Evolutionary conservation across 164 flowering plant species (phyloP), one percentile per base, ranked within the genome.

Genomic region (Nymphaea thermarum): DNA sequence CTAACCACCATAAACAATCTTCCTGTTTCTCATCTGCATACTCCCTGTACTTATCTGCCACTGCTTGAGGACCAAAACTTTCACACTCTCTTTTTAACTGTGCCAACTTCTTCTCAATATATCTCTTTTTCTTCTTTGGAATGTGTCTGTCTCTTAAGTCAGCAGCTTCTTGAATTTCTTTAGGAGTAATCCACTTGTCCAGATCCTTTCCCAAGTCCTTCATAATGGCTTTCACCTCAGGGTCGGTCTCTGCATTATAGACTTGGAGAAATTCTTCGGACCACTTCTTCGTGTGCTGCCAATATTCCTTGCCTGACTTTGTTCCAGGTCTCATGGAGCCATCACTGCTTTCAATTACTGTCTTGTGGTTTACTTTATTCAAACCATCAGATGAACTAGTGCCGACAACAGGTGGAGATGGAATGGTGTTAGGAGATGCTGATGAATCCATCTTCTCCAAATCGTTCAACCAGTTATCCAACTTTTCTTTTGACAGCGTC

Each of bases 231-330:
- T 91, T 91, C 63, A 86, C 71, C 82, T 91, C 98, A 44, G 97
- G 93, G 74, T 93, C 95, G 43, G 84, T 74, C 79, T 86, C 94
- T 43, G 86, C 83, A 78, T 89, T 91, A 66, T 89, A 93, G 65
- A 80, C 78, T 57, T 93, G 91, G 69, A 87, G 67, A 71, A 91
- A 91, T 43, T 84, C 93, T 41, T 77, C 88, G 43, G 95, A 82
- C 96, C 93, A 89, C 81, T 91, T 93, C 81, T 93, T 93, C 5
- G 95, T 93, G 78, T 93, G 96, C 75, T 91, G 85, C 98, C 98
- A 93, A 73, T 72, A 88, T 77, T 93, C 98, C 78, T 87, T 89
- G 42, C 95, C 97, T 60, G 83, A 76, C 77, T 83, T 91, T 74
- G 85, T 93, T 43, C 93, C 97, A 69, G 86, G 71, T 75, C 76